Evolutionary conservation across 306 rosid species (phyloP).

Genomic region (Cucumis cinereus): DNA sequence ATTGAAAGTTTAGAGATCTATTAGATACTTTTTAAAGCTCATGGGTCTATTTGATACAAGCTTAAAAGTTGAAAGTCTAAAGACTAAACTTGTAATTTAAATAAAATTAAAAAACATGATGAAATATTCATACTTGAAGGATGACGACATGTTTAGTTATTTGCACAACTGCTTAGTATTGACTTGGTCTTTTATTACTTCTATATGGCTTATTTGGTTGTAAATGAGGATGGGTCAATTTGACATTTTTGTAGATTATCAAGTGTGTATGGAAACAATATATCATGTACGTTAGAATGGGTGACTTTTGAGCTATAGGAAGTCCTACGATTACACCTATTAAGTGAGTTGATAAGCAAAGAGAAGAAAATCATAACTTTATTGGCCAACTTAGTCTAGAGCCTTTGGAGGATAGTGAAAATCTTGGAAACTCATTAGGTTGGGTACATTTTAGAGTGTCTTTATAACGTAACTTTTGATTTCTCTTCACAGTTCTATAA

Average conservation of each 20-base stretch:
- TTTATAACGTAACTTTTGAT: background rate
- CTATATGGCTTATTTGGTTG: background rate
- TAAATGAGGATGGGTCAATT: background rate
- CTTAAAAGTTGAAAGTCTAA: too few species aligned
- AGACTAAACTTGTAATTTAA: background rate
- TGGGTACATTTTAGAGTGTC: background rate
- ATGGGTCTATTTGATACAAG: background rate
- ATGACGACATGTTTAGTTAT: background rate
- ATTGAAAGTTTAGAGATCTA: background rate
- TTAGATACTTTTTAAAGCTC: background rate
- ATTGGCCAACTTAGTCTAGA: background rate
- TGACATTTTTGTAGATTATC: background rate
- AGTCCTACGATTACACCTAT: background rate
- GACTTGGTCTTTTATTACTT: background rate
- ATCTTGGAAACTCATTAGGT: background rate
- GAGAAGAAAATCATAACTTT: background rate
- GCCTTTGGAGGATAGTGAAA: background rate
- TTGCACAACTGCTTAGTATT: background rate
- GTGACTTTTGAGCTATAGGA: background rate
- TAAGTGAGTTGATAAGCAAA: background rate
- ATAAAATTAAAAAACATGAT: background rate
- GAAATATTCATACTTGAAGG: background rate
- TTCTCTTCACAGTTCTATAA: background rate
- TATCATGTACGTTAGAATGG: background rate
- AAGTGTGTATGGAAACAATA: background rate